These are phyloP conservation scores for Lomentospora prolificans DNA, from an alignment of 2,329 filamentous ascomycete genomes.

Conservation along the genomic window DNA sequence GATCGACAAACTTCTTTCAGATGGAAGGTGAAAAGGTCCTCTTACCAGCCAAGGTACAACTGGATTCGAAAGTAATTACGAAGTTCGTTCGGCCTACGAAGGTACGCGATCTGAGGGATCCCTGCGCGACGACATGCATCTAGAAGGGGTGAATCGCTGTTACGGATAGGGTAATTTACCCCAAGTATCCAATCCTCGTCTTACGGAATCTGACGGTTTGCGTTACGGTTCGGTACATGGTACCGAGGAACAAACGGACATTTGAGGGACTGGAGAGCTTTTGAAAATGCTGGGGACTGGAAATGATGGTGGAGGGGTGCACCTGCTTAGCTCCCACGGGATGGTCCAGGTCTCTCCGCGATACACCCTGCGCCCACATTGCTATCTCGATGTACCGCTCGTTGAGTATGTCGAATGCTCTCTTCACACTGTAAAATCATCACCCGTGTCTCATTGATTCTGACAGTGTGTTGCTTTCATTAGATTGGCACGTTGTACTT, in stretches of 20 bases:
- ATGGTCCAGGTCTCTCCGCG: not conserved
- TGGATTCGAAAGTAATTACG: not conserved
- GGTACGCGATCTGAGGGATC: slow-evolving; percentile 3
- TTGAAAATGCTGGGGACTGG: not conserved
- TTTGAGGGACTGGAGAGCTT: too few relatives aligned
- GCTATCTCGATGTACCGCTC: not conserved
- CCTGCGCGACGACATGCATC: slow-evolving; percentile 8
- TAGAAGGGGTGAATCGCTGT: slow-evolving; percentile 1
- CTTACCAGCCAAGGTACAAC: not conserved
- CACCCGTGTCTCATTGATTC: too few relatives aligned
- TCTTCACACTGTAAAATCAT: too few relatives aligned
- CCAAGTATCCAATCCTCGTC: not conserved
- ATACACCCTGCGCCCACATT: not conserved
- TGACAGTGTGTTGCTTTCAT: too few relatives aligned
- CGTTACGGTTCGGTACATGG: too few relatives aligned
- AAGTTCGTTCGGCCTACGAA: not conserved
- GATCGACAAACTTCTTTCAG: not conserved
- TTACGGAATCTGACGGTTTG: not conserved
- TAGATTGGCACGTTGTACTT: too few relatives aligned
- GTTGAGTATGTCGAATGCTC: not conserved
- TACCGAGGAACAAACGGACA: not conserved
- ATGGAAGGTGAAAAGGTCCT: not conserved
- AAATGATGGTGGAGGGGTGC: not conserved
- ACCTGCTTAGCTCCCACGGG: not conserved
- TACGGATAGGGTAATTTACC: slow-evolving; percentile 1